Evolutionary conservation across 2,329 filamentous ascomycete species (phyloP).

Genomic region (Fusarium sp.): DNA sequence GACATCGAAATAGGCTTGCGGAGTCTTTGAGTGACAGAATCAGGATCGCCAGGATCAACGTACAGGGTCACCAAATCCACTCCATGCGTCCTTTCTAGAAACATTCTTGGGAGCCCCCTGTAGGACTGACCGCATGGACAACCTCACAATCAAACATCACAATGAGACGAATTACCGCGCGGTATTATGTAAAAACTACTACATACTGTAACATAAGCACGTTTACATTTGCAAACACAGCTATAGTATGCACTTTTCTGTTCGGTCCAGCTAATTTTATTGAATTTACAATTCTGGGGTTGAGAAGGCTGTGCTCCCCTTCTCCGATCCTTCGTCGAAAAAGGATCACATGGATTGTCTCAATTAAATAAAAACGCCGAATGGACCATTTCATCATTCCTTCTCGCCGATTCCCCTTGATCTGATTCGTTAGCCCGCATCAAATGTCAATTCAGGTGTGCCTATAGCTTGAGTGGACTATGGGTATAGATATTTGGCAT

Average conservation of each 20-base stretch:
- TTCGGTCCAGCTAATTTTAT: background rate
- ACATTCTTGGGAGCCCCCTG: background rate
- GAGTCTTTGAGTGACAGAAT: background rate
- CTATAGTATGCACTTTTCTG: background rate
- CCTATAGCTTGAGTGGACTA: background rate
- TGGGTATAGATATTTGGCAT: background rate
- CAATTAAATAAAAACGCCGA: slow-evolving; percentile 15
- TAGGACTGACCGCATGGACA: background rate
- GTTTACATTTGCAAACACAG: background rate
- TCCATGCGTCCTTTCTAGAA: slow-evolving; percentile 16
- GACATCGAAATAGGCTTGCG: background rate
- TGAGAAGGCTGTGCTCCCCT: slow-evolving; percentile 16
- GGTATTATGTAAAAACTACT: background rate
- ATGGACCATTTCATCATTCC: slow-evolving; percentile 12
- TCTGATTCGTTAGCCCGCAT: slow-evolving; percentile 17
- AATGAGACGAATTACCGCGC: slow-evolving; percentile 1
- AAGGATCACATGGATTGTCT: slow-evolving; percentile 32
- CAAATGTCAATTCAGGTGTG: background rate
- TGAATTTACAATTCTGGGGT: background rate
- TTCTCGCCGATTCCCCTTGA: background rate
- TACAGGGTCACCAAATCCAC: background rate
- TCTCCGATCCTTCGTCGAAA: slow-evolving; percentile 12
- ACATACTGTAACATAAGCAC: background rate
- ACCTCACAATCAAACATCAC: background rate
- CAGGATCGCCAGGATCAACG: background rate